Conservation (phyloP, 345 rosid species). For the Lepidium aucheri region DNA sequence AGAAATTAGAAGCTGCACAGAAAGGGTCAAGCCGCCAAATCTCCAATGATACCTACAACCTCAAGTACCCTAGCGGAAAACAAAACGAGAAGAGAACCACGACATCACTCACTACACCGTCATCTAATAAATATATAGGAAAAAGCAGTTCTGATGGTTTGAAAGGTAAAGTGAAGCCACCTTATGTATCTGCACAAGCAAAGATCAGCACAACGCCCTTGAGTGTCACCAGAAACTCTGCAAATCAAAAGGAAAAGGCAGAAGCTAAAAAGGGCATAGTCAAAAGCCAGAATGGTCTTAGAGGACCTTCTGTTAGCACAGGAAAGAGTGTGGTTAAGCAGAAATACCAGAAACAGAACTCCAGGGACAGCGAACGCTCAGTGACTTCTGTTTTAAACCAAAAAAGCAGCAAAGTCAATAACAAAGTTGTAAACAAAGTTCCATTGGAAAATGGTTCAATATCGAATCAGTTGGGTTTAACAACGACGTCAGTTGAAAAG, state of each 20-base stretch:
- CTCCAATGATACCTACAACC: slow-evolving; percentile 17
- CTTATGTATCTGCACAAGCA: slow-evolving; percentile 33
- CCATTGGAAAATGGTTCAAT: slow-evolving; percentile 23
- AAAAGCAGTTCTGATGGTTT: slow-evolving; percentile 30
- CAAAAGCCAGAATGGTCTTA: slow-evolving; percentile 36
- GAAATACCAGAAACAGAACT: slow-evolving; percentile 76
- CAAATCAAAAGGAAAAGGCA: slow-evolving; percentile 39
- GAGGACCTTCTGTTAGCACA: slow-evolving; percentile 30
- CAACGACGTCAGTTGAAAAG: slow-evolving; percentile 23
- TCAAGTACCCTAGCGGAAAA: slow-evolving; percentile 32
- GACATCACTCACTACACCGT: slow-evolving; percentile 3
- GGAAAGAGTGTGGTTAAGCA: slow-evolving; percentile 48
- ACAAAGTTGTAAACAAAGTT: slow-evolving; percentile 34
- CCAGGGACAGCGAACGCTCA: slow-evolving; percentile 31
- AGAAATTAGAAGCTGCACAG: slow-evolving; percentile 61
- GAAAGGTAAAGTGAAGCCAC: slow-evolving; percentile 39
- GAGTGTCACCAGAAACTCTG: slow-evolving; percentile 17
- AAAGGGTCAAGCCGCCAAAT: slow-evolving; percentile 37
- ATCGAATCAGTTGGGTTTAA: slow-evolving; percentile 32
- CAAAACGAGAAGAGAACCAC: slow-evolving; percentile 28
- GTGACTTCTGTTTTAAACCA: slow-evolving; percentile 32
- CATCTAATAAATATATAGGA: slow-evolving; percentile 22
- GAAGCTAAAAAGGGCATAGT: slow-evolving; percentile 32
- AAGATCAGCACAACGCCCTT: slow-evolving; percentile 32
- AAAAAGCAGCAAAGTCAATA: slow-evolving; percentile 29